Evolutionary conservation across 495 filamentous ascomycete genomes (phyloP).

Genomic region (Stereocaulon alpinum): DNA sequence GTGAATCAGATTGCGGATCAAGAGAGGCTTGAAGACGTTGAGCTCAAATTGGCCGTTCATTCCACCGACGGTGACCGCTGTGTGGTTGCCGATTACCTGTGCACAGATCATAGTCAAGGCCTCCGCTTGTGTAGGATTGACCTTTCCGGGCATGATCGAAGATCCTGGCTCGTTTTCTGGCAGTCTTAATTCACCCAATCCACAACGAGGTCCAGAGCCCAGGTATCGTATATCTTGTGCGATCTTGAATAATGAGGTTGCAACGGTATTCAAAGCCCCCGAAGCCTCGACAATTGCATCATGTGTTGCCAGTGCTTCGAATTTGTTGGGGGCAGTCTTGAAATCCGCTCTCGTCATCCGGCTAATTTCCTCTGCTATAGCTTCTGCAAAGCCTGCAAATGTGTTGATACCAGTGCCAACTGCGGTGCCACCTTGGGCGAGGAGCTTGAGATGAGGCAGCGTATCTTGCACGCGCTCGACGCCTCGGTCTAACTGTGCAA

Average conservation of each 20-base stretch:
- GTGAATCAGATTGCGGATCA: constrained; percentile 92
- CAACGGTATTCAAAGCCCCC: constrained; percentile 87
- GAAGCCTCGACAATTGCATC: constrained; percentile 92
- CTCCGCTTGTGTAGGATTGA: constrained; percentile 98
- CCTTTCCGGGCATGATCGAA: constrained; percentile 98
- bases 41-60: constrained; percentile 98
- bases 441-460: constrained; percentile 71
- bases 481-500: constrained; percentile 83
- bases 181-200: constrained; percentile 80
- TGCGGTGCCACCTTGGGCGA: constrained; percentile 94
- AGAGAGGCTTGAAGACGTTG: constrained; percentile 96
- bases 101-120: constrained; percentile 95
- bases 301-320: constrained; percentile 94
- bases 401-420: constrained; percentile 98
- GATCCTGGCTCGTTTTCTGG: constrained; percentile 97
- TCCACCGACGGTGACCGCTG: constrained; percentile 79
- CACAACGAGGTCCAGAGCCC: constrained; percentile 89
- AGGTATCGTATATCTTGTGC: constrained; percentile 97
- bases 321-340: constrained; percentile 97
- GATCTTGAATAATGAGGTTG: constrained; percentile 91
- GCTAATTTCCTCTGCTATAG: constrained; percentile 76
- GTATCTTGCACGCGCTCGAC: constrained; percentile 76
- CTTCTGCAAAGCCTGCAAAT: constrained; percentile 89
- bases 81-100: constrained; percentile 96
- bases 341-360: constrained; percentile 90